A percentile compares a stretch with the other conserved stretches of the same genome.
Conservation (phyloP, 2,329 filamentous ascomycete genomes). For the Fusarium sp. region DNA sequence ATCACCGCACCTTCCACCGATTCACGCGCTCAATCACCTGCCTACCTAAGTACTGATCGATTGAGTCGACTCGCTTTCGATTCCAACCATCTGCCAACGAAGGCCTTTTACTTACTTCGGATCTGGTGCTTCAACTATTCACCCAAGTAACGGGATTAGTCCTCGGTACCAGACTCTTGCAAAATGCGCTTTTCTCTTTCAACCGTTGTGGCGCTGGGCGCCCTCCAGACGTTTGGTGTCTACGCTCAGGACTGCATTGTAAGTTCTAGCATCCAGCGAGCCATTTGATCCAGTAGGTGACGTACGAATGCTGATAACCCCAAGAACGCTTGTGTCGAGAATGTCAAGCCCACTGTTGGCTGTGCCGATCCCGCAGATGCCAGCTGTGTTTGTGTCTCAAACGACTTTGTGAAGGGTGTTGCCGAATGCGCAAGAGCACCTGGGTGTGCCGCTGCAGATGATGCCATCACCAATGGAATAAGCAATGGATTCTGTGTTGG, state of each 20-base stretch:
- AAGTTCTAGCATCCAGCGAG: slow-evolving; percentile 33
- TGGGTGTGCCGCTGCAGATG: slow-evolving; percentile 40
- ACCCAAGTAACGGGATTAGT: slow-evolving; percentile 4
- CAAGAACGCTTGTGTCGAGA: slow-evolving; percentile 30
- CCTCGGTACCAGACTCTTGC: slow-evolving; percentile 8
- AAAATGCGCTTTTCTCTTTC: slow-evolving; percentile 47
- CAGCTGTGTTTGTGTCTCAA: slow-evolving; percentile 55
- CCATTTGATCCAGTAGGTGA: background rate
- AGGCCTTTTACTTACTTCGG: background rate
- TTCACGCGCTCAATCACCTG: background rate
- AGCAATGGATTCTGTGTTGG: slow-evolving; percentile 39
- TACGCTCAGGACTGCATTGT: slow-evolving; percentile 48
- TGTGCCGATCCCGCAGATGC: slow-evolving; percentile 48
- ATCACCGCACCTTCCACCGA: background rate
- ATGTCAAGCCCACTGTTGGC: slow-evolving; percentile 19
- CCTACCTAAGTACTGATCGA: background rate
- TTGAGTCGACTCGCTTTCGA: background rate
- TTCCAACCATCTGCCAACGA: background rate
- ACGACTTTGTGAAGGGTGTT: slow-evolving; percentile 52
- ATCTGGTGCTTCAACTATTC: background rate
- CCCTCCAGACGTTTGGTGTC: slow-evolving; percentile 42
- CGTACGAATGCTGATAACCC: slow-evolving; percentile 19
- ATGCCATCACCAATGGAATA: slow-evolving; percentile 37
- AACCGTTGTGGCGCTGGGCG: slow-evolving; percentile 46
- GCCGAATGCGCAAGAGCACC: slow-evolving; percentile 53